phyloP scores from a whole-genome alignment of 352 stramenopile genomes.

The Globisporangium paddicum region DNA sequence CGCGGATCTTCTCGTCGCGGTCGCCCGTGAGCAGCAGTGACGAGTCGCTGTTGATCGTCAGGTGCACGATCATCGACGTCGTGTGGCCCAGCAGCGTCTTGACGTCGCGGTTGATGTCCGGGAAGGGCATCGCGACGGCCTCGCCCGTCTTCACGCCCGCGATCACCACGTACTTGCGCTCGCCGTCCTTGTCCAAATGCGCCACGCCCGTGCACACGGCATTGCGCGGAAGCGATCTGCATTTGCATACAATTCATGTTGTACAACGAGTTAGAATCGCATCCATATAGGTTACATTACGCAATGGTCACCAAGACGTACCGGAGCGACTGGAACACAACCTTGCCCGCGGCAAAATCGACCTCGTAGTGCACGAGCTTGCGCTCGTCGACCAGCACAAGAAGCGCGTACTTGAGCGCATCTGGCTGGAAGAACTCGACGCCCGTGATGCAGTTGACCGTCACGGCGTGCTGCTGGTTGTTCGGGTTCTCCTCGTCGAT shows the following conservation, averaged over 20 bases:
- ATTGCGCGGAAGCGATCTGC: constrained; percentile 51
- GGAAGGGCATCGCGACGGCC: constrained; percentile 73
- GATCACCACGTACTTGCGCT: constrained; percentile 51
- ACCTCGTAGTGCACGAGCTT: constrained; percentile 76
- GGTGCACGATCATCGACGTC: constrained; percentile 83
- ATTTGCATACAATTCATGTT: too few species aligned
- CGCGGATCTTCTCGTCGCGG: constrained; percentile 82
- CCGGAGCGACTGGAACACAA: constrained; percentile 34
- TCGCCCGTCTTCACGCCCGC: constrained; percentile 82
- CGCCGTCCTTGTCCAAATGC: constrained; percentile 21
- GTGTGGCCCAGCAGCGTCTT: constrained; percentile 81
- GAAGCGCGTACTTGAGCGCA: constrained; percentile 24
- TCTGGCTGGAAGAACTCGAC: constrained; percentile 31
- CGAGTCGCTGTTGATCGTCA: constrained; percentile 50
- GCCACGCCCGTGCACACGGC: constrained; percentile 61
- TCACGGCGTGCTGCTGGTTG: constrained; percentile 17
- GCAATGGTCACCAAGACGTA: not conserved
- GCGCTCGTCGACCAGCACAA: constrained; percentile 65
- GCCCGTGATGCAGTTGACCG: constrained; percentile 39
- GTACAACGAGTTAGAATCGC: not conserved
- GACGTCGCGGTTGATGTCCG: constrained; percentile 51
- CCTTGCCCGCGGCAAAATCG: constrained; percentile 29
- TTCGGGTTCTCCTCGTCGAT: constrained; percentile 25
- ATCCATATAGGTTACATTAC: not conserved
- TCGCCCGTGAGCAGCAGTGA: constrained; percentile 69